Evolutionary conservation across 2,329 filamentous ascomycete species (phyloP), one percentile per base, ranked within the genome.

Genomic region (Colletotrichum melonis): DNA sequence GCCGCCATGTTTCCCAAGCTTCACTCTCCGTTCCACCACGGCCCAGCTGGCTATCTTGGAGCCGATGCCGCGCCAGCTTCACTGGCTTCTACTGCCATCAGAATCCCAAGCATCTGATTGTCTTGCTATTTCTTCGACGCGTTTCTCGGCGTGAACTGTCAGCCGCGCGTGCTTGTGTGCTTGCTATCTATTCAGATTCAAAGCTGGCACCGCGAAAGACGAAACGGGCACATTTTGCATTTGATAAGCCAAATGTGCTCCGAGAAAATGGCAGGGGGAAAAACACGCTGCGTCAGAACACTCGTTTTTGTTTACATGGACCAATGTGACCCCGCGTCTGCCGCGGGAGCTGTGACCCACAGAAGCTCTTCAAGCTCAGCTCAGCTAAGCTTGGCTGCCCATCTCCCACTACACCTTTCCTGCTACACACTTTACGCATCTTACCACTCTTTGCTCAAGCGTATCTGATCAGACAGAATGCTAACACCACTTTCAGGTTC

Each of bases 401-500:
- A 22, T 16, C 7, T 42, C 38, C 38, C 38, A 42, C 38, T n/a
- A 11, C 30, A 70, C 62, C 66, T 64, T 63, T 60, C 24, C 57
- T 63, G 54, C 28, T 59, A 62, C 12, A 57, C 30, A 14, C 22
- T 26, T 5, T 32, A 56, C 30, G 12, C 22, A n/a, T 35, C 24
- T 42, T 35, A 46, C 60, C 14, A 4, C 67, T 5, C 54, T 28
- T 49, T 30, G 46, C 24, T n/a, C 26, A 35, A 24, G 55, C 12
- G 42, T 5, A 65, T 62, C 63, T 24, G 11, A 24, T 65, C 66
- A 64, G 38, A 59, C 70, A 11, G 12, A 63, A 68, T 63, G 69
- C 83, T 89, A 82, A 89, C 82, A 71, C 22, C 4, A 63, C 46
- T 49, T 72, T 30, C 81, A 96, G 94, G 91, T 96, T 76, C 90